A percentile compares a stretch with the other conserved stretches of the same genome.
These are phyloP conservation scores for Trichoderma koningii DNA, from an alignment of 2,329 filamentous ascomycete species.

Conservation along the genomic window DNA sequence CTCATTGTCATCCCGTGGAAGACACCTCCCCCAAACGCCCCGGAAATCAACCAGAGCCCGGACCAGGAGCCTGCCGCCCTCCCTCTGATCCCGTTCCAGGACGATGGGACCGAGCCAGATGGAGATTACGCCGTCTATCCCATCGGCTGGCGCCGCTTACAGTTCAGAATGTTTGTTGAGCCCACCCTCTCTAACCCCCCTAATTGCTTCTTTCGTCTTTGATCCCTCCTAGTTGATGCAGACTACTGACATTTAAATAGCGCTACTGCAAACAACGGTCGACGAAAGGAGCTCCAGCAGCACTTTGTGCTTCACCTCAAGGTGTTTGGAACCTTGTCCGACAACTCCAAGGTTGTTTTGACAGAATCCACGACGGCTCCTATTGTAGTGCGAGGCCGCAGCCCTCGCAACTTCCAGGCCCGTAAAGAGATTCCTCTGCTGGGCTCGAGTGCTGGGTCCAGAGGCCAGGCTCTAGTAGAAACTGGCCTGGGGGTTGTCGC, in stretches of 20 bases:
- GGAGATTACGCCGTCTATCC: slow-evolving; percentile 88
- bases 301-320: slow-evolving; percentile 91
- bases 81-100: slow-evolving; percentile 68
- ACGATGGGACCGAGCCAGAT: slow-evolving; percentile 62
- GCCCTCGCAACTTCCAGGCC: slow-evolving; percentile 91
- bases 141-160: slow-evolving; percentile 89
- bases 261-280: slow-evolving; percentile 93
- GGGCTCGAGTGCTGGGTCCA: slow-evolving; percentile 72
- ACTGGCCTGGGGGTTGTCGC: slow-evolving; percentile 63
- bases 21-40: slow-evolving; percentile 78
- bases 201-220: not conserved
- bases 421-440: slow-evolving; percentile 89
- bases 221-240: not conserved
- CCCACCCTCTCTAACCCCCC: too few relatives aligned
- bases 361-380: slow-evolving; percentile 85
- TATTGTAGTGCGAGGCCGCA: slow-evolving; percentile 90
- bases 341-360: slow-evolving; percentile 77
- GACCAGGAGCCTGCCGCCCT: slow-evolving; percentile 88
- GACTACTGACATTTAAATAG: slow-evolving; percentile 43
- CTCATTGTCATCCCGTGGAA: slow-evolving; percentile 98
- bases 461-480: slow-evolving; percentile 73
- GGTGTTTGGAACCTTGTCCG: slow-evolving; percentile 79
- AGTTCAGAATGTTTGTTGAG: slow-evolving; percentile 73
- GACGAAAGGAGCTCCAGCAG: slow-evolving; percentile 91
- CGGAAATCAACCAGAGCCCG: slow-evolving; percentile 62